Percentiles rank a stretch among this genome's conserved stretches.
These are phyloP conservation scores for Theobroma grandiflorum DNA, from an alignment of 441 rosid genomes.

Conservation along the genomic window DNA sequence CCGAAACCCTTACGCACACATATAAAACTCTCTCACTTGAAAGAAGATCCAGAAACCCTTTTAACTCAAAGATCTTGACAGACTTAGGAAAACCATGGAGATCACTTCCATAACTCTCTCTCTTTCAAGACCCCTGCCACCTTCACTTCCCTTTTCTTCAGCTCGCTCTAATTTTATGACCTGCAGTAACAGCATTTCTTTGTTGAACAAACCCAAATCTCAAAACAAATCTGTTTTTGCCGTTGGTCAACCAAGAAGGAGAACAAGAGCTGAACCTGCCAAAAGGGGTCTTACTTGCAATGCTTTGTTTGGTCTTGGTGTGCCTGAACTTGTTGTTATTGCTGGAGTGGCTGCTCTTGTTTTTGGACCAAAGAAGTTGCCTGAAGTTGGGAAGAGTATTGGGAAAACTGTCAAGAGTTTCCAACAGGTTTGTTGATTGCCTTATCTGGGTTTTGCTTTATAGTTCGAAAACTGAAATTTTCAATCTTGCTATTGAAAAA, in stretches of 20 bases:
- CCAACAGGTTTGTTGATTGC: slow-evolving; percentile 71
- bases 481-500: background rate
- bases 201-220: slow-evolving; percentile 38
- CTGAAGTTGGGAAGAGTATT: slow-evolving; percentile 94
- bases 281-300: slow-evolving; percentile 69
- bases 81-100: slow-evolving; percentile 53
- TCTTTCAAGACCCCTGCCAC: slow-evolving; percentile 39
- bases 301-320: slow-evolving; percentile 93
- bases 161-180: slow-evolving; percentile 44
- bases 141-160: slow-evolving; percentile 48
- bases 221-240: slow-evolving; percentile 41
- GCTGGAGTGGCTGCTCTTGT: slow-evolving; percentile 95
- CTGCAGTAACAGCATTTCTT: slow-evolving; percentile 30
- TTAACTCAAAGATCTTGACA: slow-evolving; percentile 11
- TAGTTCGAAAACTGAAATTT: slow-evolving; percentile 18
- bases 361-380: slow-evolving; percentile 96
- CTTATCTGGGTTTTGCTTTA: slow-evolving; percentile 25
- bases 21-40: background rate
- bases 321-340: slow-evolving; percentile 95
- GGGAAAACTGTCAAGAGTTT: slow-evolving; percentile 96
- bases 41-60: slow-evolving; percentile 21
- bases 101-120: slow-evolving; percentile 62
- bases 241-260: slow-evolving; percentile 47
- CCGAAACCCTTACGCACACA: background rate
- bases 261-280: slow-evolving; percentile 42